Evolutionary conservation across 2,329 filamentous ascomycete genomes (phyloP).

Genomic region (Colletotrichum limetticola): DNA sequence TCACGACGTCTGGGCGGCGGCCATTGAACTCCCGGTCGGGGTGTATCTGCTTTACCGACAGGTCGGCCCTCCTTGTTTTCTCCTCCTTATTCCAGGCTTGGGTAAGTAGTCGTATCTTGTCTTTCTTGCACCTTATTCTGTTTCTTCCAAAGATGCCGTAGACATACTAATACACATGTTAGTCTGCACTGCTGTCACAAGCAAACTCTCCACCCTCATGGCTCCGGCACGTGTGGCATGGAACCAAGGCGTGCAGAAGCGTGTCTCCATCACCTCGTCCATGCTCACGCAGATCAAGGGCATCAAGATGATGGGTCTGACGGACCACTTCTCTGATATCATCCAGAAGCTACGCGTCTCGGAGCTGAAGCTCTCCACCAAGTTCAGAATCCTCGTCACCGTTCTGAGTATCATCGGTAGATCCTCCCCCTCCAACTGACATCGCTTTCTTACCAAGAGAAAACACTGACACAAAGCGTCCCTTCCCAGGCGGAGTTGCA

Average conservation of each 20-base stretch:
- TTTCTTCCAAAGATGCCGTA: too few relatives aligned
- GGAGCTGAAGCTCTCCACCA: slow-evolving; percentile 51
- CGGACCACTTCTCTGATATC: slow-evolving; percentile 43
- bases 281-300: slow-evolving; percentile 55
- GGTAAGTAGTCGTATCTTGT: slow-evolving; percentile 34
- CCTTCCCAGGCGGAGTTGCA: slow-evolving; percentile 39
- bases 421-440: not conserved
- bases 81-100: slow-evolving; percentile 42
- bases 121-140: not conserved
- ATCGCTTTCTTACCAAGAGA: not conserved
- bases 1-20: slow-evolving; percentile 51
- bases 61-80: slow-evolving; percentile 44
- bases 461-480: not conserved
- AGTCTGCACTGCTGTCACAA: slow-evolving; percentile 36
- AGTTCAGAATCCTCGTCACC: slow-evolving; percentile 49
- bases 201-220: slow-evolving; percentile 39
- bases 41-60: slow-evolving; percentile 49
- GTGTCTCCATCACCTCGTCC: slow-evolving; percentile 51
- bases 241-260: slow-evolving; percentile 52
- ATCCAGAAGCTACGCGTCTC: slow-evolving; percentile 48
- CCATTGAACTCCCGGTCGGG: slow-evolving; percentile 50
- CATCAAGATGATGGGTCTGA: slow-evolving; percentile 56
- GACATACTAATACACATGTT: not conserved
- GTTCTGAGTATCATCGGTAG: slow-evolving; percentile 44
- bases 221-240: slow-evolving; percentile 50